These are phyloP conservation scores for Sarocladiaceae sp. DNA, from an alignment of 2,329 filamentous ascomycete species.

Conservation along the genomic window DNA sequence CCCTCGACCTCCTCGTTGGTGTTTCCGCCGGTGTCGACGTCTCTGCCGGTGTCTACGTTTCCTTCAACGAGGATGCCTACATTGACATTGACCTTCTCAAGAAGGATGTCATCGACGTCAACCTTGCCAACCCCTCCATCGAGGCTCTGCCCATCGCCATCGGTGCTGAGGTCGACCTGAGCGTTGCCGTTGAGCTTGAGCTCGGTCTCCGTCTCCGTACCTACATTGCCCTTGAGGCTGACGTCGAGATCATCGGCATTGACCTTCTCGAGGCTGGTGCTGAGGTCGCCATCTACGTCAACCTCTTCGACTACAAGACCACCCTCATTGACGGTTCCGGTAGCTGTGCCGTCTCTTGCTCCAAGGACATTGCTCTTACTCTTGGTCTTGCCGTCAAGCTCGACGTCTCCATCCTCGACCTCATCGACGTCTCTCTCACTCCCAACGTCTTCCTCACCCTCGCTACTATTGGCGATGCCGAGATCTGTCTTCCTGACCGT, in stretches of 20 bases:
- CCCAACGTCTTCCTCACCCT: conserved; percentile 35
- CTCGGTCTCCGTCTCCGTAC: conserved; percentile 45
- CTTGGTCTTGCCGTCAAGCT: conserved; percentile 19
- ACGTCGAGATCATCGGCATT: conserved; percentile 19
- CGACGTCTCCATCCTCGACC: conserved; percentile 18
- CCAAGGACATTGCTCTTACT: conserved; percentile 17
- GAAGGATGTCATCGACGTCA: conserved; percentile 30
- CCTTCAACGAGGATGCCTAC: conserved; percentile 38
- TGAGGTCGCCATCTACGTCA: conserved; percentile 40
- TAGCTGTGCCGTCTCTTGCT: conserved; percentile 27
- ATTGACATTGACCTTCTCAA: conserved; percentile 35
- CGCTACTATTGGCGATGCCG: conserved; percentile 14
- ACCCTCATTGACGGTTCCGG: conserved; percentile 27
- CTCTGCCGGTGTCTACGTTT: conserved; percentile 38
- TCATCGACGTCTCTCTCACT: conserved; percentile 31
- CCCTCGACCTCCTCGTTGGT: conserved; percentile 45
- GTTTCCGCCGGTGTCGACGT: conserved; percentile 44
- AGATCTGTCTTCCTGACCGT: conserved; percentile 16
- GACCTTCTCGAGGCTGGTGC: conserved; percentile 33
- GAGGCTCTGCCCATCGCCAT: conserved; percentile 20
- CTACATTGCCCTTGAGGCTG: conserved; percentile 34
- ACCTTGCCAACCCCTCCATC: conserved; percentile 30
- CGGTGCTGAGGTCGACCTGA: conserved; percentile 22
- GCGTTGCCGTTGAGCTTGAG: conserved; percentile 38
- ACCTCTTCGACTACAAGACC: conserved; percentile 48